A percentile compares a stretch with the other conserved stretches of the same genome.
Evolutionary conservation across 106 monocot species (phyloP).

Genomic region (Dactylorhiza incarnata): DNA sequence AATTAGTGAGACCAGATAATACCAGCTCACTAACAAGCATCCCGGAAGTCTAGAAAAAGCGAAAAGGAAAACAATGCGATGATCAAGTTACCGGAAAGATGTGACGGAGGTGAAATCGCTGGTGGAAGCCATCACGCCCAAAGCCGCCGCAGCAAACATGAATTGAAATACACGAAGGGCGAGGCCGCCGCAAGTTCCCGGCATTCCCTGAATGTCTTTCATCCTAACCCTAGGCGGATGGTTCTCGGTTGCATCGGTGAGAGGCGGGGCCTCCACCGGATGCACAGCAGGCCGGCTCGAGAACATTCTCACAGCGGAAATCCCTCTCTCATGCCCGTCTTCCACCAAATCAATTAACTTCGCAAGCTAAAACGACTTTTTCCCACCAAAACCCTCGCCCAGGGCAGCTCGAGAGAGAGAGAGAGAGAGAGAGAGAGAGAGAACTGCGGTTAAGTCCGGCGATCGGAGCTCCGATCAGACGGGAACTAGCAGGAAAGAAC

Average conservation of each 20-base stretch:
- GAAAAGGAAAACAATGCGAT: background rate
- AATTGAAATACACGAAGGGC: conserved; percentile 64
- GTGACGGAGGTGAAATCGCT: conserved; percentile 81
- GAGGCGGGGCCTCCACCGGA: conserved; percentile 82
- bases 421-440: background rate
- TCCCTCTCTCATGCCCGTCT: conserved; percentile 6
- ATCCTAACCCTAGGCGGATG: conserved; percentile 59
- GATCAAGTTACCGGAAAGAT: conserved; percentile 62
- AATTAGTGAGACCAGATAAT: background rate
- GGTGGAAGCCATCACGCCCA: conserved; percentile 80
- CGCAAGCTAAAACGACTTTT: background rate
- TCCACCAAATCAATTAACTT: background rate
- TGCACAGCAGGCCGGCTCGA: conserved; percentile 84
- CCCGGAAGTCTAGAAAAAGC: background rate
- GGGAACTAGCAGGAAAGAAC: background rate
- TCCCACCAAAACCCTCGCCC: background rate
- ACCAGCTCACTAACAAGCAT: background rate
- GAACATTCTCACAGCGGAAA: conserved; percentile 35
- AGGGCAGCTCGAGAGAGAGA: background rate
- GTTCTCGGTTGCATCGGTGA: conserved; percentile 37
- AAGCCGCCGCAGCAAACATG: conserved; percentile 56
- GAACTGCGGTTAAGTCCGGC: background rate
- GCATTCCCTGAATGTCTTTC: conserved; percentile 90
- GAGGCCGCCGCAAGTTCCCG: conserved; percentile 76
- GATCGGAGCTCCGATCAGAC: background rate